Base-by-base conservation (phyloP, 192 early-diverging fungal species). In the Dimargaris cristalligena region DNA sequence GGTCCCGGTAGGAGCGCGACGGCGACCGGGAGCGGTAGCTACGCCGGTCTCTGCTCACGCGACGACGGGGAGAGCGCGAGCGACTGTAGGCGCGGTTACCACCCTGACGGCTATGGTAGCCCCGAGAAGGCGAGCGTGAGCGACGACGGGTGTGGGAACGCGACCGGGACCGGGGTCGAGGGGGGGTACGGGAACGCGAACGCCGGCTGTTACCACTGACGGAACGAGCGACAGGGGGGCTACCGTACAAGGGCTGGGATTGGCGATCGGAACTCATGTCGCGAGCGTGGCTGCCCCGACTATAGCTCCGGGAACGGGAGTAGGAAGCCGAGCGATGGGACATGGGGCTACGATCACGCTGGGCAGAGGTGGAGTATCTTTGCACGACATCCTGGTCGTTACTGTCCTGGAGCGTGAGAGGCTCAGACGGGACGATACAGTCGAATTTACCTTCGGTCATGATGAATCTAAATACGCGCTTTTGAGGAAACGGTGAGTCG, bases 401-500 rank as follows among this genome's bases (percentile, higher is more conserved):
- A 18, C 26, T 26, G 28, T 26, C 50, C 20, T 52, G 23, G 14
- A 52, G 50, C 14, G 28, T 52, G 13, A 52, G 50, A 2, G 50
- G 50, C 50, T 52, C 50, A 16, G 50, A 52, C 16, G 50, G 50
- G 25, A 52, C 50, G 50, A 52, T 52, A 26, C 50, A 52, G 30
- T 52, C 50, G 26, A 16, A 14, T 52, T 52, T 16, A 52, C 8
- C 38, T 41, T 41, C 8, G 38, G 8, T 52, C 50, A 52, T 52
- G 50, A 26, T 52, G 20, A 26, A 26, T 8, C 2, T 18, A 52
- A 26, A 52, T 25, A 23, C 50, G 2, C 46, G n/a, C 46, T 6
- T 22, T 18, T 47, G n/a, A n/a, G n/a, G n/a, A n/a, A n/a, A n/a
- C n/a, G n/a, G n/a, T n/a, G n/a, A n/a, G n/a, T n/a, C n/a, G n/a